These are phyloP conservation scores for Hydnum rufescens DNA, from an alignment of 768 basidiomycete species.

Conservation along the genomic window DNA sequence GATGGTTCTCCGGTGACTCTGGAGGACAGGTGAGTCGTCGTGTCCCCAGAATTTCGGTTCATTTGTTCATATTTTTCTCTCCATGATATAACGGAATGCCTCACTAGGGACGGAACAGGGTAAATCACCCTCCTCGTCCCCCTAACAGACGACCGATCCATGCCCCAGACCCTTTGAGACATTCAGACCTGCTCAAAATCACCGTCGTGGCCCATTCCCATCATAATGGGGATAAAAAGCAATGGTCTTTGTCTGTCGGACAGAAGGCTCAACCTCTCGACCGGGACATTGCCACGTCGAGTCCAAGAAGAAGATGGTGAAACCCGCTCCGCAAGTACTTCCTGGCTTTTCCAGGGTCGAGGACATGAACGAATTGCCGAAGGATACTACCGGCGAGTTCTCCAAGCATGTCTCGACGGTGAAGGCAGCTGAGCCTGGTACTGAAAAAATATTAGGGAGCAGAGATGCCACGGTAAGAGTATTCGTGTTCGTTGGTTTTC, in stretches of 20 bases:
- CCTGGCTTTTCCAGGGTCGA: slow-evolving; percentile 80
- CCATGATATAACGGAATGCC: slow-evolving; percentile 46
- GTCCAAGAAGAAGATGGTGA: slow-evolving; percentile 44
- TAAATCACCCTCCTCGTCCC: slow-evolving; percentile 13
- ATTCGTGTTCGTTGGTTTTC: too few relatives aligned
- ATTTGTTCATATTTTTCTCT: not conserved
- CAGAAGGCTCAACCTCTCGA: slow-evolving; percentile 26
- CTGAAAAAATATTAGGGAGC: too few relatives aligned
- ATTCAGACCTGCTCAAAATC: slow-evolving; percentile 66
- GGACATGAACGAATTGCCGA: slow-evolving; percentile 56
- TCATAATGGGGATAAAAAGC: slow-evolving; percentile 72
- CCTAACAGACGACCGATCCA: not conserved
- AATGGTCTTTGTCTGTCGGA: slow-evolving; percentile 67
- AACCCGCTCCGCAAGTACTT: slow-evolving; percentile 36
- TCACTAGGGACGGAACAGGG: slow-evolving; percentile 74
- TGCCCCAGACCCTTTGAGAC: slow-evolving; percentile 43
- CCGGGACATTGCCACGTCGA: slow-evolving; percentile 32
- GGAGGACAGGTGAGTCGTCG: slow-evolving; percentile 46
- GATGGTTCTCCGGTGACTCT: slow-evolving; percentile 70
- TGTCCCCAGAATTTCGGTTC: not conserved
- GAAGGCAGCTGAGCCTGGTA: too few relatives aligned
- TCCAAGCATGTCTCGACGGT: slow-evolving; percentile 53
- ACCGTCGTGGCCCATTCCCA: slow-evolving; percentile 62
- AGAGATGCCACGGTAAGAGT: too few relatives aligned
- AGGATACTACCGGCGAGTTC: slow-evolving; percentile 71